Percentiles rank a stretch among this genome's conserved stretches.
phyloP scores from a whole-genome alignment of 1,284 basidiomycete genomes.

The Cryptococcus hybrid region DNA sequence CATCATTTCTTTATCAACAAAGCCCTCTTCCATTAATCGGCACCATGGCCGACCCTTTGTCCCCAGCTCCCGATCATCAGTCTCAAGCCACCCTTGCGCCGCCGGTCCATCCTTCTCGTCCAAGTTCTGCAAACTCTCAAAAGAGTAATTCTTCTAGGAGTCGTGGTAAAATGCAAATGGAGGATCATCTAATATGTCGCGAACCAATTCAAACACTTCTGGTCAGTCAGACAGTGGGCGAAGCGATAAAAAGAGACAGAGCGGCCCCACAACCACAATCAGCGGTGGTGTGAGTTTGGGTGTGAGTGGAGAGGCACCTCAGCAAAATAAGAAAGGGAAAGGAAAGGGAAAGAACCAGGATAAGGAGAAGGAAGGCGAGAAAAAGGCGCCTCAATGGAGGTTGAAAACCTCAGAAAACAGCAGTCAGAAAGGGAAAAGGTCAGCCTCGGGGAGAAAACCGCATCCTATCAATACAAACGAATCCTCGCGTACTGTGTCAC shows the following conservation, averaged over 20 bases:
- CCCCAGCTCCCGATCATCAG: constrained; percentile 8
- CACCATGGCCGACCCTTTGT: constrained; percentile 17
- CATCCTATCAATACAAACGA: constrained; percentile 19
- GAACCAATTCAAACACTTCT: constrained; percentile 33
- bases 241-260: constrained; percentile 24
- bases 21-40: neutral
- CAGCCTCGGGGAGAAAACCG: constrained; percentile 10
- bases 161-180: constrained; percentile 15
- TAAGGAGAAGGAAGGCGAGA: constrained; percentile 2
- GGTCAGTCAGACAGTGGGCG: constrained; percentile 11
- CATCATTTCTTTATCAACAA: neutral
- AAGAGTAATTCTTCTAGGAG: constrained; percentile 24
- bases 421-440: constrained; percentile 11
- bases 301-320: constrained; percentile 12
- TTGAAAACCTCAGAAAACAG: constrained; percentile 1
- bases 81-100: constrained; percentile 17
- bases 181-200: constrained; percentile 21
- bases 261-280: constrained; percentile 39
- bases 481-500: neutral
- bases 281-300: constrained; percentile 39
- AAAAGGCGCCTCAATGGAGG: constrained; percentile 1
- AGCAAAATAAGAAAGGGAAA: constrained; percentile 16
- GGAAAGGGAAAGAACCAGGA: constrained; percentile 9
- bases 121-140: constrained; percentile 22
- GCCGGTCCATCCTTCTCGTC: constrained; percentile 18